Conservation (phyloP, 2,329 filamentous ascomycete species). For the Fusarium guadeloupense region DNA sequence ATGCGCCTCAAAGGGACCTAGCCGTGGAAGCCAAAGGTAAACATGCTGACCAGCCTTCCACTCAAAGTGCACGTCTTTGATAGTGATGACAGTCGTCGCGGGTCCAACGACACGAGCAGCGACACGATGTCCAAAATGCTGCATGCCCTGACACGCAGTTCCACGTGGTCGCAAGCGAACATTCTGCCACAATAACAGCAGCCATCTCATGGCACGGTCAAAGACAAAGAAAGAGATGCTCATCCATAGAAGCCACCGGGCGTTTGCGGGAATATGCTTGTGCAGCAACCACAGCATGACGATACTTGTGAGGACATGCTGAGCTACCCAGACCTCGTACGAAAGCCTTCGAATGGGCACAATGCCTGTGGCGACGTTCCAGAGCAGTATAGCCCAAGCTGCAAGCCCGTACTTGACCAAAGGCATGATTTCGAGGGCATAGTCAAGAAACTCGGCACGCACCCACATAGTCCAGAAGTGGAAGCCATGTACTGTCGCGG, state of each 20-base stretch:
- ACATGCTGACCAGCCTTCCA: constrained; percentile 70
- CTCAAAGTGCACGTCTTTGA: constrained; percentile 67
- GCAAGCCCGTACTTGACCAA: constrained; percentile 73
- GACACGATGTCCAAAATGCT: constrained; percentile 62
- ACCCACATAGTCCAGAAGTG: constrained; percentile 74
- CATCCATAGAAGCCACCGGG: constrained; percentile 72
- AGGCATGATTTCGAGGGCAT: constrained; percentile 68
- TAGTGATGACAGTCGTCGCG: constrained; percentile 64
- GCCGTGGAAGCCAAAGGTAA: constrained; percentile 67
- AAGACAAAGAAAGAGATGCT: constrained; percentile 69
- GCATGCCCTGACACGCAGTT: constrained; percentile 57
- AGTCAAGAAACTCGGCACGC: constrained; percentile 64
- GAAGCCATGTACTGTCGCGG: constrained; percentile 73
- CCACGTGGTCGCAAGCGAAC: constrained; percentile 53
- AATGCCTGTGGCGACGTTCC: constrained; percentile 71
- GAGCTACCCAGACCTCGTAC: constrained; percentile 75
- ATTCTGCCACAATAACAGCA: constrained; percentile 63
- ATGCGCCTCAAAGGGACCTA: constrained; percentile 65
- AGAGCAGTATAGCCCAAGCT: constrained; percentile 72
- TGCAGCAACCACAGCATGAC: constrained; percentile 71
- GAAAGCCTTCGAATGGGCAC: constrained; percentile 70
- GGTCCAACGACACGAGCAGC: constrained; percentile 59
- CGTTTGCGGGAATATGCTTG: constrained; percentile 67
- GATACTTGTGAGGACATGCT: constrained; percentile 70
- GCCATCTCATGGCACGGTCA: constrained; percentile 65